phyloP scores from a whole-genome alignment of 768 basidiomycete genomes.

The Leccinum sublutescens region DNA sequence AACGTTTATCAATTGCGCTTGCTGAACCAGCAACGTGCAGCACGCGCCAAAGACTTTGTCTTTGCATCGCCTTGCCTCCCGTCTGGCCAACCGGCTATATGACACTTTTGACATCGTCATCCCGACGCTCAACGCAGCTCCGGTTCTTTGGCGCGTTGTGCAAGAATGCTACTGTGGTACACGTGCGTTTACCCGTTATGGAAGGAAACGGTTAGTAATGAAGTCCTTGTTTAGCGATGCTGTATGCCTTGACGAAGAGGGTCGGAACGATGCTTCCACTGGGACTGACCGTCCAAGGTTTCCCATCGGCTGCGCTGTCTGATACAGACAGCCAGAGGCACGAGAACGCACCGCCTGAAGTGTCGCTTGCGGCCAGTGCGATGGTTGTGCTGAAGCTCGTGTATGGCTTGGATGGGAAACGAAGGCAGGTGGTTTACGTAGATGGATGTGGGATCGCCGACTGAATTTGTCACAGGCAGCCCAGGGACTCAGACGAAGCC shows the following conservation, averaged over 20 bases:
- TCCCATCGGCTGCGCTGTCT: conserved; percentile 40
- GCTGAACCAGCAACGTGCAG: conserved; percentile 39
- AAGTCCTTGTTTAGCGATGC: conserved; percentile 40
- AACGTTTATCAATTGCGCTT: background rate
- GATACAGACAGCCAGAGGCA: conserved; percentile 50
- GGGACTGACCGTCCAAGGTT: conserved; percentile 58
- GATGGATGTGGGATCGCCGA: conserved; percentile 2
- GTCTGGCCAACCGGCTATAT: conserved; percentile 58
- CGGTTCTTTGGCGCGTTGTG: conserved; percentile 75
- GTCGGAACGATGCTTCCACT: conserved; percentile 54
- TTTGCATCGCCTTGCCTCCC: conserved; percentile 61
- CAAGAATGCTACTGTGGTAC: conserved; percentile 62
- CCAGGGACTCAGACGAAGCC: conserved; percentile 50
- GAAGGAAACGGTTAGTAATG: background rate
- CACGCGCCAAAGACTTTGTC: conserved; percentile 55
- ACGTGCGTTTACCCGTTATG: conserved; percentile 51
- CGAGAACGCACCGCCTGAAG: conserved; percentile 70
- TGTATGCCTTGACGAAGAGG: conserved; percentile 65
- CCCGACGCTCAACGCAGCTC: conserved; percentile 74
- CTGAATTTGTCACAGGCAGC: conserved; percentile 37
- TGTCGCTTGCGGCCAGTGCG: conserved; percentile 54
- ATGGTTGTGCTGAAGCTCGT: conserved; percentile 80
- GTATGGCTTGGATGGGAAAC: conserved; percentile 75
- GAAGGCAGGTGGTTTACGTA: conserved; percentile 42
- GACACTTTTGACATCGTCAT: conserved; percentile 54